Conservation (phyloP, 257 asterid genomes). For the Lithospermum erythrorhizon region DNA sequence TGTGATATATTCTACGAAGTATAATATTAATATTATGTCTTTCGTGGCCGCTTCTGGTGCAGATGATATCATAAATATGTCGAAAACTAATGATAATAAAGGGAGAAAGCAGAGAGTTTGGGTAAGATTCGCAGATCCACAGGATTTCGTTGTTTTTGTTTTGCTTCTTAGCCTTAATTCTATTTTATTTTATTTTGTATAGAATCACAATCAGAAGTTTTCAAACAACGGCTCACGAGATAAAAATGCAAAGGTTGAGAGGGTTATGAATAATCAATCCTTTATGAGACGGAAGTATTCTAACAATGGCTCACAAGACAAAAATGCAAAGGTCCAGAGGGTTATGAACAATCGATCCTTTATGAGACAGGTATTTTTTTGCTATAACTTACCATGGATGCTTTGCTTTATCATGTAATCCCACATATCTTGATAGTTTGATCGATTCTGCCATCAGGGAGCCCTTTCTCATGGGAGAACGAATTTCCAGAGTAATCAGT, state of each 20-base stretch:
- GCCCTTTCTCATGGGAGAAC: slow-evolving; percentile 75
- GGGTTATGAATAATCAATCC: slow-evolving; percentile 55
- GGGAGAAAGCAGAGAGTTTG: slow-evolving; percentile 55
- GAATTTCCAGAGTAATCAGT: slow-evolving; percentile 59
- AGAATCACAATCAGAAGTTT: slow-evolving; percentile 52
- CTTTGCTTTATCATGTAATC: background rate
- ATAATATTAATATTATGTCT: background rate
- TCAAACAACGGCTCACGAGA: slow-evolving; percentile 40
- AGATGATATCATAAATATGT: slow-evolving; percentile 92
- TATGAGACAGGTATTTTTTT: slow-evolving; percentile 53
- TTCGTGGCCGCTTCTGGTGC: slow-evolving; percentile 9
- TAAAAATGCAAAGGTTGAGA: slow-evolving; percentile 33
- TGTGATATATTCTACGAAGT: slow-evolving; percentile 8
- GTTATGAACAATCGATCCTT: slow-evolving; percentile 62
- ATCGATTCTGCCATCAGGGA: slow-evolving; percentile 32
- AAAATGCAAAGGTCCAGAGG: slow-evolving; percentile 30
- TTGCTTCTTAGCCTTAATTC: slow-evolving; percentile 7
- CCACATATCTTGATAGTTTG: background rate
- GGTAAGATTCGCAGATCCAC: slow-evolving; percentile 21
- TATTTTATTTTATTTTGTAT: slow-evolving; percentile 10
- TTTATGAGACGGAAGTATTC: slow-evolving; percentile 72
- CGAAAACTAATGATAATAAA: slow-evolving; percentile 38
- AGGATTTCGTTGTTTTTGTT: slow-evolving; percentile 6
- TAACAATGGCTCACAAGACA: no score
- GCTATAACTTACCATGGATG: background rate